phyloP scores from a whole-genome alignment of 2,329 filamentous ascomycete species.

The Cladosporium colombiae region DNA sequence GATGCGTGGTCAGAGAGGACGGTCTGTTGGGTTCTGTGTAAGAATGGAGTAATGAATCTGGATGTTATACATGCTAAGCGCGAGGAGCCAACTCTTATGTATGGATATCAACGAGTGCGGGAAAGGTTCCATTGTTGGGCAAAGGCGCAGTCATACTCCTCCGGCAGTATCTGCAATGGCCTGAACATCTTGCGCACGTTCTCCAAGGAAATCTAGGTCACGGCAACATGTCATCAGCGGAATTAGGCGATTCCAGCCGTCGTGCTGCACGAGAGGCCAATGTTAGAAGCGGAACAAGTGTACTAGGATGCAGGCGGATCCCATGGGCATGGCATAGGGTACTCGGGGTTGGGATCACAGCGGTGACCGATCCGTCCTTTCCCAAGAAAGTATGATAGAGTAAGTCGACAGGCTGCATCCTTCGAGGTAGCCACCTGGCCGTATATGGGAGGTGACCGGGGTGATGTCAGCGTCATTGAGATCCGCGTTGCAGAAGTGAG shows the following conservation, averaged over 20 bases:
- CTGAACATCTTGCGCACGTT: not conserved
- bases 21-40: not conserved
- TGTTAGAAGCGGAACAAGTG: slow-evolving; percentile 11
- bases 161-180: not conserved
- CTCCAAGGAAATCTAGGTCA: not conserved
- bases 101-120: not conserved
- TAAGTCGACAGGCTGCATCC: not conserved
- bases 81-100: not conserved
- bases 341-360: not conserved
- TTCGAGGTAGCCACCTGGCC: not conserved
- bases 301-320: not conserved
- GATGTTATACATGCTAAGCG: not conserved
- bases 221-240: not conserved
- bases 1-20: not conserved
- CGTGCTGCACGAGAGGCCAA: slow-evolving; percentile 9
- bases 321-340: not conserved
- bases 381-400: not conserved
- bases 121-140: not conserved
- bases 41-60: not conserved
- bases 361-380: not conserved
- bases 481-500: slow-evolving; percentile 8
- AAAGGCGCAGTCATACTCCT: not conserved
- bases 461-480: not conserved
- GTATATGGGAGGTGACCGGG: not conserved
- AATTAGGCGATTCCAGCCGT: not conserved